These are phyloP conservation scores for Beauveria bassiana DNA, from an alignment of 2,329 filamentous ascomycete species.

Conservation along the genomic window DNA sequence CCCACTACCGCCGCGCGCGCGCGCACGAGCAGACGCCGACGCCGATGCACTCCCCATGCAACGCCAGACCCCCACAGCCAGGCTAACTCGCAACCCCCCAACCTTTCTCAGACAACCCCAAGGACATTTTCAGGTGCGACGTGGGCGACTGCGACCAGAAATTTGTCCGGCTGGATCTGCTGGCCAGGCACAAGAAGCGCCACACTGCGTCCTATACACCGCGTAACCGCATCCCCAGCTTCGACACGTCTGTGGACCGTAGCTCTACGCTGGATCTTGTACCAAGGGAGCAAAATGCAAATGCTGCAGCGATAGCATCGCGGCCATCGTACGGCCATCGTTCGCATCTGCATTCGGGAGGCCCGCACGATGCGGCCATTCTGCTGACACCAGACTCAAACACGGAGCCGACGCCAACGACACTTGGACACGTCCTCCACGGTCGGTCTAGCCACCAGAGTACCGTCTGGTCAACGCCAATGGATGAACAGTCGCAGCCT, in stretches of 20 bases:
- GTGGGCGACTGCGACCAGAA: slow-evolving; percentile 65
- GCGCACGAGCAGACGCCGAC: slow-evolving; percentile 6
- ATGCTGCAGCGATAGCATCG: background rate
- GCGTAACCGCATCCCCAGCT: slow-evolving; percentile 42
- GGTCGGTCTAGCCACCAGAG: slow-evolving; percentile 12
- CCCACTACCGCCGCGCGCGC: slow-evolving; percentile 8
- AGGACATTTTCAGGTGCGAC: slow-evolving; percentile 72
- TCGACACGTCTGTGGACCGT: slow-evolving; percentile 27
- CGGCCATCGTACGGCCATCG: slow-evolving; percentile 14
- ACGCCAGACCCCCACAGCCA: slow-evolving; percentile 12
- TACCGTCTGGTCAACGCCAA: slow-evolving; percentile 22
- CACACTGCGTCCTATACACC: slow-evolving; percentile 50
- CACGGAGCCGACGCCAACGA: slow-evolving; percentile 20
- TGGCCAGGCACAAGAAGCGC: slow-evolving; percentile 59
- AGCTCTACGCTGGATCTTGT: background rate
- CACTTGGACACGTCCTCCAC: slow-evolving; percentile 17
- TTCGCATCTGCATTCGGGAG: slow-evolving; percentile 24
- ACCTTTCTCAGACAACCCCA: slow-evolving; percentile 56
- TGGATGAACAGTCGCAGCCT: slow-evolving; percentile 26
- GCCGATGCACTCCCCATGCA: slow-evolving; percentile 5
- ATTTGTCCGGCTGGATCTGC: slow-evolving; percentile 72
- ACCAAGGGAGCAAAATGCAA: background rate
- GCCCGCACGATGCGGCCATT: slow-evolving; percentile 39
- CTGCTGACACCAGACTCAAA: slow-evolving; percentile 34
- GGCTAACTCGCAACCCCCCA: slow-evolving; percentile 6